Evolutionary conservation across 225 moss, liverwort and hornwort species (phyloP).

Genomic region (Straminergon stramineum): DNA sequence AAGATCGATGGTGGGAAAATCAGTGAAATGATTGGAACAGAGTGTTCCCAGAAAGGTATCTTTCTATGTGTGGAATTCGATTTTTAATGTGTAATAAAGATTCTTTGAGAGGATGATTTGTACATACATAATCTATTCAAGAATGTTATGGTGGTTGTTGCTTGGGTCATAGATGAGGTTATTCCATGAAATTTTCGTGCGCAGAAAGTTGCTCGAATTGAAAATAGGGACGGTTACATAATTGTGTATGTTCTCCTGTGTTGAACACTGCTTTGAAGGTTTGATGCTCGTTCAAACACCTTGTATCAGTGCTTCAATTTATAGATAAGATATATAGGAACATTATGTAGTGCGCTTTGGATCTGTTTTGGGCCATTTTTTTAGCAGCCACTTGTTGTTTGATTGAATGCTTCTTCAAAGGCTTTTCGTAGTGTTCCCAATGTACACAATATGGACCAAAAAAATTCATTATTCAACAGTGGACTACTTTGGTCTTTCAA

Average conservation of each 20-base stretch:
- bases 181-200: background rate
- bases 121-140: background rate
- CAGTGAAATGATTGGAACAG: background rate
- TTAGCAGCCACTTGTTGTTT: background rate
- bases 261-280: background rate
- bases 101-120: background rate
- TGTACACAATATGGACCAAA: background rate
- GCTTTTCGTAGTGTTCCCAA: background rate
- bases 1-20: background rate
- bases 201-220: no score
- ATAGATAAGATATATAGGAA: background rate
- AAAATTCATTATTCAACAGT: background rate
- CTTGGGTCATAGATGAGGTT: background rate
- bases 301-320: no score
- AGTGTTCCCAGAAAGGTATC: background rate
- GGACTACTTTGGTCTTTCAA: background rate
- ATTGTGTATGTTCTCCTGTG: background rate
- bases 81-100: background rate
- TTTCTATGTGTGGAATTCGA: background rate
- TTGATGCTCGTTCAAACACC: background rate
- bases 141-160: no score
- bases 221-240: no score
- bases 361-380: background rate
- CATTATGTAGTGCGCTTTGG: background rate
- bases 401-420: background rate